These are phyloP conservation scores for Carex parvula DNA, from an alignment of 176 grass and related monocot species.

Conservation along the genomic window DNA sequence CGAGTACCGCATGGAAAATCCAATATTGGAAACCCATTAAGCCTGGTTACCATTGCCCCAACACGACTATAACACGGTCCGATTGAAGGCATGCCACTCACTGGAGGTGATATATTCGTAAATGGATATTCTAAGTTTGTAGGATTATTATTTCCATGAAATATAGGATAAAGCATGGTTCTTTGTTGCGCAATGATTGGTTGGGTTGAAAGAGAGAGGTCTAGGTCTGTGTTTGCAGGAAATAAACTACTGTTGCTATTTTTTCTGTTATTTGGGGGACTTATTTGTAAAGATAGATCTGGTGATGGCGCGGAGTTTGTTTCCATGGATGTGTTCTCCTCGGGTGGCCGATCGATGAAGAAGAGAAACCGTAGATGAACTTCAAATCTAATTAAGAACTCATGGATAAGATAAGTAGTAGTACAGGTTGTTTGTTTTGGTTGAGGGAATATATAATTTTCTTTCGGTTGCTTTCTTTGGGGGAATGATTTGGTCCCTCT, in stretches of 20 bases:
- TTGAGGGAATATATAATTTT: not conserved
- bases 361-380: slow-evolving; percentile 4
- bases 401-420: not conserved
- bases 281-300: slow-evolving; percentile 42
- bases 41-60: not conserved
- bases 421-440: not conserved
- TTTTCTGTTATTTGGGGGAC: slow-evolving; percentile 26
- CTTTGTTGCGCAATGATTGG: not conserved
- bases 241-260: not conserved
- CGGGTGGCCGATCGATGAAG: not conserved
- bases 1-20: slow-evolving; percentile 13
- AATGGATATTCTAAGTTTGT: slow-evolving; percentile 15
- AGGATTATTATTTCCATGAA: slow-evolving; percentile 20
- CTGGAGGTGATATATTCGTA: not conserved
- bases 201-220: slow-evolving; percentile 25
- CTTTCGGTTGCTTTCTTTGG: slow-evolving; percentile 10
- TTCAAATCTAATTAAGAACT: slow-evolving; percentile 19
- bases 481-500: not conserved
- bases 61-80: not conserved
- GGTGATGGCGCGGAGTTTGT: slow-evolving; percentile 19
- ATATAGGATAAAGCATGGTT: not conserved
- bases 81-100: slow-evolving; percentile 3
- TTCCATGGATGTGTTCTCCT: slow-evolving; percentile 29
- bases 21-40: not conserved
- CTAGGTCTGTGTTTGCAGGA: slow-evolving; percentile 5